These are phyloP conservation scores for Austropuccinia psidii DNA, from an alignment of 1,284 basidiomycete species.

Conservation along the genomic window DNA sequence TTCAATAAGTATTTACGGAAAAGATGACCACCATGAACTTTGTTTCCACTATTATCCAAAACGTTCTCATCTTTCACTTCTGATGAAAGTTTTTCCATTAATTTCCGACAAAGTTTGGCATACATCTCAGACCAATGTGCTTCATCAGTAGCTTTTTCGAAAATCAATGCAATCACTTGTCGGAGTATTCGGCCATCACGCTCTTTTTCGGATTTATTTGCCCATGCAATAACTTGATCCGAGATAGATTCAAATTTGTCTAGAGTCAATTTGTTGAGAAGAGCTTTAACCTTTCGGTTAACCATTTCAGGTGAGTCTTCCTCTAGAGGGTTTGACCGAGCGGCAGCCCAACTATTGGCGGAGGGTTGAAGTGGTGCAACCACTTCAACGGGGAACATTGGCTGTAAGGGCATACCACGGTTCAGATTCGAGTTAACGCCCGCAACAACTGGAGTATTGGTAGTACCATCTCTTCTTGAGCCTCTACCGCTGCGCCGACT, in stretches of 20 bases:
- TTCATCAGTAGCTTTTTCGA: slow-evolving; percentile 95
- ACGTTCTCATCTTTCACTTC: slow-evolving; percentile 80
- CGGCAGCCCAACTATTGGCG: slow-evolving; percentile 29
- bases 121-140: slow-evolving; percentile 96
- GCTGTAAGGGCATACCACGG: slow-evolving; percentile 7
- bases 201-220: slow-evolving; percentile 86
- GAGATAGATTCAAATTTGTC: slow-evolving; percentile 95
- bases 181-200: slow-evolving; percentile 87
- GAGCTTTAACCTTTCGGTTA: slow-evolving; percentile 82
- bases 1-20: slow-evolving; percentile 85
- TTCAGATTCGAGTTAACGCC: slow-evolving; percentile 18
- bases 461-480: slow-evolving; percentile 4
- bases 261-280: slow-evolving; percentile 95
- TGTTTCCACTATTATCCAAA: slow-evolving; percentile 66
- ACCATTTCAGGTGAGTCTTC: slow-evolving; percentile 70
- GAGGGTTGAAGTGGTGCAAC: slow-evolving; percentile 28
- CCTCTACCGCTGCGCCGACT: slow-evolving; percentile 27
- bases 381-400: slow-evolving; percentile 42
- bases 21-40: slow-evolving; percentile 73
- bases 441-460: not conserved
- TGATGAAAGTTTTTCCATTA: slow-evolving; percentile 79
- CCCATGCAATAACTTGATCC: slow-evolving; percentile 83
- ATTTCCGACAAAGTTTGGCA: slow-evolving; percentile 83
- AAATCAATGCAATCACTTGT: slow-evolving; percentile 89
- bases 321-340: slow-evolving; percentile 6